phyloP scores from a whole-genome alignment of 2,329 filamentous ascomycete genomes.

The Dactylellina parvicollis region DNA sequence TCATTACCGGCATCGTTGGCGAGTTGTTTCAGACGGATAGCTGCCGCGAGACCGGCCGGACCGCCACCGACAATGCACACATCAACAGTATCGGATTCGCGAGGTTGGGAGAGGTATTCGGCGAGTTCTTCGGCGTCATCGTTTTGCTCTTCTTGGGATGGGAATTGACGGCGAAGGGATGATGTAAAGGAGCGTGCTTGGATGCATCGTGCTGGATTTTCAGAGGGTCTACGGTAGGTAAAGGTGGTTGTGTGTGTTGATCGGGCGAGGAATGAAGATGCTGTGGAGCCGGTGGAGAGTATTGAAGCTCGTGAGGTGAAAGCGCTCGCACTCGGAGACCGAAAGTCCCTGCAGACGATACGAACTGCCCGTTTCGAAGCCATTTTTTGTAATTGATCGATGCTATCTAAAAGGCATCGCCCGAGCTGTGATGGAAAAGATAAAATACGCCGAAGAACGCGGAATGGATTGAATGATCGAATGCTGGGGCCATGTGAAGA shows the following conservation, averaged over 20 bases:
- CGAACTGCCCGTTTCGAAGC: conserved; percentile 49
- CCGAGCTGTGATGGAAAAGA: not conserved
- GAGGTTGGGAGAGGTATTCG: conserved; percentile 63
- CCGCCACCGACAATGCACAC: conserved; percentile 96
- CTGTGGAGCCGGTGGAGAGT: conserved; percentile 26
- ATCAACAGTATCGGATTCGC: conserved; percentile 92
- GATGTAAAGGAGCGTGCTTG: conserved; percentile 36
- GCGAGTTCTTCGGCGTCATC: conserved; percentile 28
- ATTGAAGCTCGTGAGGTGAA: conserved; percentile 23
- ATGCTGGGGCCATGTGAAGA: conserved; percentile 41
- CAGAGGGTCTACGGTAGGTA: not conserved
- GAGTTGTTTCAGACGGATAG: conserved; percentile 93
- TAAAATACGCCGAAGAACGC: not conserved
- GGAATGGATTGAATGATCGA: conserved; percentile 2
- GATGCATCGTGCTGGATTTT: not conserved
- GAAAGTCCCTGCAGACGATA: conserved; percentile 45
- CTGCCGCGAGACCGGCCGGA: conserved; percentile 90
- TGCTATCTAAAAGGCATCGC: not conserved
- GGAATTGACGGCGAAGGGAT: conserved; percentile 30
- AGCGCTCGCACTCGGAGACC: conserved; percentile 16
- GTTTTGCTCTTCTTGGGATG: conserved; percentile 13
- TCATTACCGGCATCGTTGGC: conserved; percentile 95
- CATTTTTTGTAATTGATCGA: conserved; percentile 27
- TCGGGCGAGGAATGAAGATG: conserved; percentile 28
- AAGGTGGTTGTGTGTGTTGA: conserved; percentile 11